Conservation (phyloP, 192 early-diverging fungal species). For the Borealophlyctis nickersoniae region DNA sequence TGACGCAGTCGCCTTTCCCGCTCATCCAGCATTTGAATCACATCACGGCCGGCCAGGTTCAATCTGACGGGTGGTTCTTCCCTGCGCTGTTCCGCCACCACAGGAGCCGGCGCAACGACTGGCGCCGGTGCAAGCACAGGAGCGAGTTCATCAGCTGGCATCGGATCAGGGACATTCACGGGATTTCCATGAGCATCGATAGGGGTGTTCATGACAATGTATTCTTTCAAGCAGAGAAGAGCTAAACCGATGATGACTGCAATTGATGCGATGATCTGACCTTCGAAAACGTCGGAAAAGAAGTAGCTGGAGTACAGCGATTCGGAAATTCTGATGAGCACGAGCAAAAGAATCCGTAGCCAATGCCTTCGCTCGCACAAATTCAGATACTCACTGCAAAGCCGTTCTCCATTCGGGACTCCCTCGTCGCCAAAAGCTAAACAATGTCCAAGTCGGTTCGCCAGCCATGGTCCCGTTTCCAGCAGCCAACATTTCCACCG, state of each 20-base stretch:
- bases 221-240: conserved; percentile 83
- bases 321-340: too few species aligned
- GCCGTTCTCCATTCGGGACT: not conserved
- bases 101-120: not conserved
- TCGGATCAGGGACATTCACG: conserved; percentile 21
- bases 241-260: conserved; percentile 77
- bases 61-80: too few species aligned
- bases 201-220: conserved; percentile 72
- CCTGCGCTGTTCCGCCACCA: conserved; percentile 1
- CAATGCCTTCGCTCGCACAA: not conserved
- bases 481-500: too few species aligned
- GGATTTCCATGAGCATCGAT: conserved; percentile 35
- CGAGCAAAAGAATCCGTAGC: not conserved
- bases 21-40: too few species aligned
- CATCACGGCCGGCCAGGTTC: conserved; percentile 7
- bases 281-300: conserved; percentile 67
- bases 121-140: not conserved
- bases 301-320: conserved; percentile 23
- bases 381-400: not conserved
- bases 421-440: too few species aligned
- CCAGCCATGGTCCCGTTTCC: too few species aligned
- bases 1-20: too few species aligned
- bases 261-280: conserved; percentile 72
- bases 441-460: too few species aligned
- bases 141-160: not conserved